Conservation (phyloP, 176 grass and related monocot species). For the Echinochloa phyllopogon region DNA sequence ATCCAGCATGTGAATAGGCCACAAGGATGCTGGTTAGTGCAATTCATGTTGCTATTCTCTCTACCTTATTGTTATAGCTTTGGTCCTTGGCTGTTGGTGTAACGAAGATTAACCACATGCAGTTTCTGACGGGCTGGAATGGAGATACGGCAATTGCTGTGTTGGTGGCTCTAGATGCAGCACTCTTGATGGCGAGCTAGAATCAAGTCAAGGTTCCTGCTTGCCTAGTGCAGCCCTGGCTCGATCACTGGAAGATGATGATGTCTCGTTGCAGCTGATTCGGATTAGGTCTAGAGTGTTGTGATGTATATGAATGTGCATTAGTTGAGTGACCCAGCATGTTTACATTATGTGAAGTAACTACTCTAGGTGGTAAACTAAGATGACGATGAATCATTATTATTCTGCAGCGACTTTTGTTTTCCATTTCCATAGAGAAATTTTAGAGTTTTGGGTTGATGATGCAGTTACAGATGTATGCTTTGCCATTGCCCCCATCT, state of each 20-base stretch:
- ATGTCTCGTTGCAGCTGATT: background rate
- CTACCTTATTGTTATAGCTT: background rate
- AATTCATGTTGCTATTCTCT: background rate
- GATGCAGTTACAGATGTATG: too few species aligned
- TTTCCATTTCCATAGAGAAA: background rate
- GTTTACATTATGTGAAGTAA: background rate
- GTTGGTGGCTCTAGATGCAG: background rate
- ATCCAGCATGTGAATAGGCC: background rate
- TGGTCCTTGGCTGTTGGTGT: background rate
- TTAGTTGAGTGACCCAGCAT: background rate
- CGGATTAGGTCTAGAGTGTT: background rate
- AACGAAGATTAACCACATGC: background rate
- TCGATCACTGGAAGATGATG: background rate
- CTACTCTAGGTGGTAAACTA: background rate
- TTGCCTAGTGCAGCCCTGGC: background rate
- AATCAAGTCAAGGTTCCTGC: background rate
- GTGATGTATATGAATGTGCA: background rate
- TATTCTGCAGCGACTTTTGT: background rate
- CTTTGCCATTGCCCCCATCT: too few species aligned
- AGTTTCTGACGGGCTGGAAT: background rate
- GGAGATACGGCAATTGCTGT: background rate
- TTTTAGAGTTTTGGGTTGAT: too few species aligned
- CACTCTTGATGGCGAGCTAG: background rate
- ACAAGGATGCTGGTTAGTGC: slow-evolving; percentile 29
- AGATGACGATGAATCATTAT: background rate